These are phyloP conservation scores for Lactarius evosmus DNA, from an alignment of 768 basidiomycete genomes.

Conservation along the genomic window DNA sequence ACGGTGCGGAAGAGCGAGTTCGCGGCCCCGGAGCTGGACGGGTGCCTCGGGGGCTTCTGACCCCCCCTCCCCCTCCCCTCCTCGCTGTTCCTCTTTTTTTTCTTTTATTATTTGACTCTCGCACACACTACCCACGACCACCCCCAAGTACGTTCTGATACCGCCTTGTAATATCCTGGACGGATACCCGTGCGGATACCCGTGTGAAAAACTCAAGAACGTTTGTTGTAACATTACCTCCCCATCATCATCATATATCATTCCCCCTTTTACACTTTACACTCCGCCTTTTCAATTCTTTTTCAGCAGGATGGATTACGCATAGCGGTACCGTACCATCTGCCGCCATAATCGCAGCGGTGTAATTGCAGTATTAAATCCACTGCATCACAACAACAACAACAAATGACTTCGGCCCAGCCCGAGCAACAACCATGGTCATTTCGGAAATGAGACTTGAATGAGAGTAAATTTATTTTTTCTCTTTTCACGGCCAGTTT, in stretches of 20 bases:
- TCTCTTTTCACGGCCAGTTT: background rate
- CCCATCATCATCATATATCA: background rate
- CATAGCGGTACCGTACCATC: slow-evolving; percentile 22
- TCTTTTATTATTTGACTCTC: background rate
- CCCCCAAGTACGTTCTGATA: background rate
- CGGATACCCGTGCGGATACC: slow-evolving; percentile 15
- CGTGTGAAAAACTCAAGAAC: slow-evolving; percentile 12
- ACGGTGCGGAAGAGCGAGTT: slow-evolving; percentile 23
- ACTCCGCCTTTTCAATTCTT: background rate
- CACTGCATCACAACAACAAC: background rate
- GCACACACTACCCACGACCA: background rate
- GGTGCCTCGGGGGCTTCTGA: slow-evolving; percentile 33
- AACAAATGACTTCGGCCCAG: background rate
- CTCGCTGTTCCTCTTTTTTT: background rate
- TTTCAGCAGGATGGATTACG: slow-evolving; percentile 21
- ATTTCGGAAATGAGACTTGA: background rate
- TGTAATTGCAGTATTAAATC: slow-evolving; percentile 21
- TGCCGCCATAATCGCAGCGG: background rate
- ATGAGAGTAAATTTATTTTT: background rate
- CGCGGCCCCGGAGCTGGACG: slow-evolving; percentile 26
- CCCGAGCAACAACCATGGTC: background rate
- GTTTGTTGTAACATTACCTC: slow-evolving; percentile 18
- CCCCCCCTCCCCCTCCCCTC: background rate
- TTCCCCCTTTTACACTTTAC: background rate
- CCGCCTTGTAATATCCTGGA: slow-evolving; percentile 5